Evolutionary conservation across 2,329 filamentous ascomycete genomes (phyloP), one percentile per base, ranked within the genome.

Genomic region (Monosporascus sp.): DNA sequence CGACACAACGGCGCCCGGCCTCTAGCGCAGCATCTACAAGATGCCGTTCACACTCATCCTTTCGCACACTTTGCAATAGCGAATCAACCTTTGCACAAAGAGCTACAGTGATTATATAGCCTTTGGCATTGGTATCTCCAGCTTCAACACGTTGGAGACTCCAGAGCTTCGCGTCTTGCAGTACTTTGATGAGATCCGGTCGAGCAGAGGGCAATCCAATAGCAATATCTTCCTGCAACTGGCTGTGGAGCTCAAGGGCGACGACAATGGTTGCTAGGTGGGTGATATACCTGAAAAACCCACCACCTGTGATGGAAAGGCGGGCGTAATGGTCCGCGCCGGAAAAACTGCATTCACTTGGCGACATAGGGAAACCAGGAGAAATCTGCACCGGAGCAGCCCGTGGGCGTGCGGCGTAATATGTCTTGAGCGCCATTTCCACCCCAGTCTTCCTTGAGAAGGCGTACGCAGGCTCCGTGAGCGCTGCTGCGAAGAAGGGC

Each of bases 111-210:
- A 82, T 68, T 18, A 83, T 48, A 41, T 75, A 75, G 0, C 76
- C 76, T 56, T 83, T 83, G 20, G 77, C 65, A 51, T 82, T 83
- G 0, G 78, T 82, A 63, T 83, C 78, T 2, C 78, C 80, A 0
- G 68, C 70, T 46, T 70, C 58, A n/a, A 82, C 67, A 8, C 65
- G 68, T 6, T 59, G 56, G 45, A 76, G 60, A 1, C 60, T 60
- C 74, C 75, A 81, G 0, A 48, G 48, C 38, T 68, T 71, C 0
- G 70, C 65, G 11, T 80, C 73, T 0, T 72, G 61, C 5, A 82
- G 24, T 1, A 74, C 66, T 2, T 62, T 61, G 0, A 78, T 51
- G 1, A 80, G 58, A 50, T 81, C 77, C 4, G 68, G 64, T 2
- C 72, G 68, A 1, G 72, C 61, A 6, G 60, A 63, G 0, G 64